Base-by-base conservation (phyloP, 2,329 filamentous ascomycete genomes). In the Diaporthe eres region DNA sequence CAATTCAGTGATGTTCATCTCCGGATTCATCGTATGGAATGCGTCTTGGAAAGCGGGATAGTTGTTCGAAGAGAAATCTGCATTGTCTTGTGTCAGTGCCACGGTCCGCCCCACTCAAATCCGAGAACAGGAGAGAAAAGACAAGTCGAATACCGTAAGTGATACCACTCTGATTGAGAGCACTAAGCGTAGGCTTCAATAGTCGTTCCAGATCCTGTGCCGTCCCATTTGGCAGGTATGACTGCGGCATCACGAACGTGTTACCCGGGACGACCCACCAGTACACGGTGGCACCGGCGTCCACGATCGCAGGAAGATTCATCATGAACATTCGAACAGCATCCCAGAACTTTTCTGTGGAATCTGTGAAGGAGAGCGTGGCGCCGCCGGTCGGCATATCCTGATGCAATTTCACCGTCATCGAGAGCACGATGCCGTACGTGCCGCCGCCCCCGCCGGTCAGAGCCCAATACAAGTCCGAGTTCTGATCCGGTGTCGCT, bases 401-500 rank as follows among this genome's bases (percentile, higher is more conserved):
- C 6, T 42, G 80, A 77, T 88, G 83, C 1, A 85, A 83, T 77
- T 87, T 88, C n/a, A 84, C 81, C 1, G 87, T 89, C 80, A 89
- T 82, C 4, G 86, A 88, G 31, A 84, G 80, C 7, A 89, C 86
- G 2, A 90, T 81, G 1, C 85, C 88, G 75, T 87, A 90, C 6
- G 84, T 88, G 5, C 87, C 87, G 13, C 84, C 85, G 2, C 88
- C 87, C 6, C 88, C 87, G 10, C 87, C 87, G 60, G 82, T 81
- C 4, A 89, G 80, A 12, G 88, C 89, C 88, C 88, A 91, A 80
- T 88, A 90, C 2, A 90, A 81, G 71, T 90, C 88, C 0, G 81
- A 71, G 68, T 89, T 85, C 37, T 85, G 75, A 1, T 81, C 79
- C 3, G 80, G 83, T 12, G 82, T 85, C 0, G 87, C 88, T 3